Base-by-base conservation (phyloP, 1,284 basidiomycete species). In the Moniliophthora roreri region DNA sequence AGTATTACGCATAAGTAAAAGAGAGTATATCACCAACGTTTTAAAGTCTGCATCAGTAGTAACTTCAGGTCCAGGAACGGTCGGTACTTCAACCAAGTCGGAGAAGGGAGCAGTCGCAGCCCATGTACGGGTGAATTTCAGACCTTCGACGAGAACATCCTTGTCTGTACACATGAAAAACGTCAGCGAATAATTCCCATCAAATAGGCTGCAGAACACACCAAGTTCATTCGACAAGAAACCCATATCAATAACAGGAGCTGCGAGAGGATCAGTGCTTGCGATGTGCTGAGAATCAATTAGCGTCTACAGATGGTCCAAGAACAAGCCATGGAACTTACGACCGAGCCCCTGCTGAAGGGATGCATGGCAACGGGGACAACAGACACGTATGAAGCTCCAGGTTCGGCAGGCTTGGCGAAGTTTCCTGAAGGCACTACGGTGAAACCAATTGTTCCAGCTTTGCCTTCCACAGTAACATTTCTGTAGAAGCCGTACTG, bases 181-280 rank as follows among this genome's bases (percentile, higher is more conserved):
- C 15, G n/a, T 32, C 28, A 32, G 28, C 11, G n/a, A n/a, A n/a
- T 32, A 11, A 6, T 6, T 32, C 11, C 7, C 28, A 6, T 6
- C 16, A 35, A 15, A 26, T 16, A 24, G 2, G 35, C 8, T 7
- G 13, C 5, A n/a, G 3, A 15, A 23, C 50, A 16, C 20, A 55
- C 53, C 53, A 20, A 49, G 51, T n/a, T 51, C 34, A n/a, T 21
- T 16, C 23, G 40, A 40, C 13, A 76, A 72, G 61, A 72, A 73
- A 35, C 65, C 63, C 45, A 73, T 73, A 53, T 76, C 68, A 20
- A 76, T 62, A 41, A 66, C 52, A 4, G 74, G 71, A 51, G 73
- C 67, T 18, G 64, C 65, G 24, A 59, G 53, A 2, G 71, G 71
- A 58, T 73, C 62, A 15, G 60, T 37, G 13, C 64, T 64, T 10